Conservation (phyloP, 768 basidiomycete species). For the Lactarius trivialis region DNA sequence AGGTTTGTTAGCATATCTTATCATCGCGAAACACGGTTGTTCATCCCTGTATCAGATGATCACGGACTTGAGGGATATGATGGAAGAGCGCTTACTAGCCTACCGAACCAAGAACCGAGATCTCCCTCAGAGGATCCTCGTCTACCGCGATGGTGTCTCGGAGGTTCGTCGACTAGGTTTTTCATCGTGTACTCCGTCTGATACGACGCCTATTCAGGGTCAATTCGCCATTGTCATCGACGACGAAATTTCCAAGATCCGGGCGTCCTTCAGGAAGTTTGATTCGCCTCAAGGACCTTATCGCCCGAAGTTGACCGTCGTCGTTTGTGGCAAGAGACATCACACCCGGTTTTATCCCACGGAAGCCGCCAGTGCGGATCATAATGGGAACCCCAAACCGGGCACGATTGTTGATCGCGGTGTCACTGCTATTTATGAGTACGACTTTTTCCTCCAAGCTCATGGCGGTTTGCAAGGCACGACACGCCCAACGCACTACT, state of each 20-base stretch:
- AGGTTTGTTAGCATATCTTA: constrained; percentile 38
- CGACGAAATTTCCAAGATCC: constrained; percentile 41
- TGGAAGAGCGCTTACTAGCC: constrained; percentile 39
- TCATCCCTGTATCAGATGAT: constrained; percentile 35
- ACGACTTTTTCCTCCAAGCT: constrained; percentile 50
- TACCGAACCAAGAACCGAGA: constrained; percentile 34
- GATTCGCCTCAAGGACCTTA: constrained; percentile 33
- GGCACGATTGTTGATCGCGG: constrained; percentile 52
- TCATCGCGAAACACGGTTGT: neutral
- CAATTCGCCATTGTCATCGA: constrained; percentile 42
- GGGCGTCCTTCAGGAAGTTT: constrained; percentile 38
- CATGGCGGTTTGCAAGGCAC: constrained; percentile 44
- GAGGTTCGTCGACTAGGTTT: constrained; percentile 40
- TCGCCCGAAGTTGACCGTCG: constrained; percentile 43
- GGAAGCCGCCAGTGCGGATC: constrained; percentile 36
- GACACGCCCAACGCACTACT: constrained; percentile 50
- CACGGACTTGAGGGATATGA: constrained; percentile 42
- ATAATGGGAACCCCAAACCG: constrained; percentile 44
- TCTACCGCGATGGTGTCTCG: constrained; percentile 73
- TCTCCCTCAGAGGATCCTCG: constrained; percentile 42
- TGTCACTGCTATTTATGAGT: constrained; percentile 48
- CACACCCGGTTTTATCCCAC: constrained; percentile 54
- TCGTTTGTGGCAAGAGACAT: constrained; percentile 53
- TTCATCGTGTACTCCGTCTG: neutral
- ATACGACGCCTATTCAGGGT: constrained; percentile 30